Percentiles rank a stretch among this genome's conserved stretches.
phyloP scores from a whole-genome alignment of 139 green algal genomes.

The Coelastrella sp. region DNA sequence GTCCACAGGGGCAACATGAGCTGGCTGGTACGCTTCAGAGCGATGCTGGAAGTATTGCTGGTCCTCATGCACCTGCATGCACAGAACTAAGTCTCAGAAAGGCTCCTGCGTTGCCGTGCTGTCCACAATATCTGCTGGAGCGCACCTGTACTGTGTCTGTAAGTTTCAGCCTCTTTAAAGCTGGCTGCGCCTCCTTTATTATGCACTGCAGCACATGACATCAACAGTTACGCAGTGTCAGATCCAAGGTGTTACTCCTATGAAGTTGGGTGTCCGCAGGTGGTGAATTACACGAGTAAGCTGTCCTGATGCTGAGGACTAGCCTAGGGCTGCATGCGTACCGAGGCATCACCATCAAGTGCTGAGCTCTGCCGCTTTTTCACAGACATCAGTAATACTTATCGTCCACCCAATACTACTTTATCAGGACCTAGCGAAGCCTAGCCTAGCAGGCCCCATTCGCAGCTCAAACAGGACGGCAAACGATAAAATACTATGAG shows the following conservation, averaged over 20 bases:
- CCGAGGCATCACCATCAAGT: neutral
- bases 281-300: no score
- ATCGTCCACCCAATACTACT: no score
- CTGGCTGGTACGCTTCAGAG: neutral
- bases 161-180: slow-evolving; percentile 21
- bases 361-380: neutral
- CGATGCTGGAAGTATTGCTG: slow-evolving; percentile 3
- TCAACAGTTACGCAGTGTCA: no score
- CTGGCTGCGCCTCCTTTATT: slow-evolving; percentile 13
- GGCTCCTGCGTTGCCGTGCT: no score
- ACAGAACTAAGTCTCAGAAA: neutral
- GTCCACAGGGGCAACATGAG: neutral
- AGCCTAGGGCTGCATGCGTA: neutral
- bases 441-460: no score
- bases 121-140: neutral
- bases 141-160: neutral
- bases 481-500: no score
- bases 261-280: no score
- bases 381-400: no score
- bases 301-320: no score
- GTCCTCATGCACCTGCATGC: neutral
- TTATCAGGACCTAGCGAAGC: no score
- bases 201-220: slow-evolving; percentile 5
- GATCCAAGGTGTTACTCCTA: no score
- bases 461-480: no score